Conservation (phyloP, 202 grass and related monocot species). For the Schoenoplectus tabernaemontani region DNA sequence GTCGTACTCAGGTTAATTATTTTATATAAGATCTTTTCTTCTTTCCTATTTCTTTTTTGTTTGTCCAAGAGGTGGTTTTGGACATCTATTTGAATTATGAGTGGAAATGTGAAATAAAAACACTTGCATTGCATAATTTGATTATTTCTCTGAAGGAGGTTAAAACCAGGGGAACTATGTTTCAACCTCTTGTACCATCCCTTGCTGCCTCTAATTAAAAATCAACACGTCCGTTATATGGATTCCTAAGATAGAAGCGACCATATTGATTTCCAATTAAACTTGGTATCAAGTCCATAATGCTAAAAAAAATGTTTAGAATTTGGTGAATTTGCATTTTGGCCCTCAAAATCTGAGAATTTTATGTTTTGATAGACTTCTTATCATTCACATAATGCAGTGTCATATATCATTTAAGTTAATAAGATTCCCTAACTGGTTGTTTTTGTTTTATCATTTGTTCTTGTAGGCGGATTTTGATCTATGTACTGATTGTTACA, state of each 20-base stretch:
- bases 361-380: background rate
- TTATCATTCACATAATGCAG: background rate
- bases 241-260: background rate
- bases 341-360: background rate
- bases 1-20: conserved; percentile 69
- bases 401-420: background rate
- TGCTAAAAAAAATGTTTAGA: background rate
- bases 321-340: background rate
- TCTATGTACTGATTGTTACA: conserved; percentile 87
- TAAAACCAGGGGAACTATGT: background rate
- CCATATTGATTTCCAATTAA: background rate
- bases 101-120: background rate
- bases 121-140: background rate
- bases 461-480: conserved; percentile 93
- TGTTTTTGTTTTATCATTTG: background rate
- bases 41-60: background rate
- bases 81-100: background rate
- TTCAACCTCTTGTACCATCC: background rate
- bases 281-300: background rate
- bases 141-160: background rate
- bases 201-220: background rate
- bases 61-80: background rate
- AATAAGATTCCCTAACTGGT: too few species aligned
- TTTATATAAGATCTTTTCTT: conserved; percentile 9
- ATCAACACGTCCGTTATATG: background rate